phyloP scores from a whole-genome alignment of 805 yeast genomes.

The Yamadazyma sp. region DNA sequence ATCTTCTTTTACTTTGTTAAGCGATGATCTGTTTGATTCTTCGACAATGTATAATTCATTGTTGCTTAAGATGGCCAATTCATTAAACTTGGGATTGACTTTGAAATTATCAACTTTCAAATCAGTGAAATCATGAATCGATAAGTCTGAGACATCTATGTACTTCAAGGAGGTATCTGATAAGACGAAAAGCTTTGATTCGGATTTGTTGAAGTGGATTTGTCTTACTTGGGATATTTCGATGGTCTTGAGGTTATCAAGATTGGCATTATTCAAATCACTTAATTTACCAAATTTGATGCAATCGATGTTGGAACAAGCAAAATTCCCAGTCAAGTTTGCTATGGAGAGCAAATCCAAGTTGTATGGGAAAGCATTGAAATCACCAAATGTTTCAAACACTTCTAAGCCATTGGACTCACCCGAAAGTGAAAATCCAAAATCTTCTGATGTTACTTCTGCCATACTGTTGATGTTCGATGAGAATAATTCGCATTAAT shows the following conservation, averaged over 20 bases:
- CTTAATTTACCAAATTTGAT: constrained; percentile 25
- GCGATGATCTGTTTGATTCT: constrained; percentile 9
- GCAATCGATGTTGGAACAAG: constrained; percentile 26
- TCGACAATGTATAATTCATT: constrained; percentile 14
- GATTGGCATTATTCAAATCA: constrained; percentile 15
- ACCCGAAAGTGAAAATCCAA: constrained; percentile 33
- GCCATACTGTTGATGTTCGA: constrained; percentile 1
- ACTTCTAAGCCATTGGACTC: constrained; percentile 22
- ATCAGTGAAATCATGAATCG: background rate
- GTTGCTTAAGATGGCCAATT: constrained; percentile 10
- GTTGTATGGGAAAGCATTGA: constrained; percentile 14
- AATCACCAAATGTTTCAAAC: constrained; percentile 25
- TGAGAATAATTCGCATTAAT: too few species aligned
- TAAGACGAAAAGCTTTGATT: constrained; percentile 23
- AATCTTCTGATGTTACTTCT: constrained; percentile 31
- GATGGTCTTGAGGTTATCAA: constrained; percentile 8
- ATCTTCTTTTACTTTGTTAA: background rate
- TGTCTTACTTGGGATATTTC: constrained; percentile 12
- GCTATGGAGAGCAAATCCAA: constrained; percentile 28
- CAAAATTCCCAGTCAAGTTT: constrained; percentile 23
- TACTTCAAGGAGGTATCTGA: background rate
- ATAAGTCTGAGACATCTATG: background rate
- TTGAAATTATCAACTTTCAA: background rate
- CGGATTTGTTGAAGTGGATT: constrained; percentile 26
- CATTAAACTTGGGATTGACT: constrained; percentile 1